phyloP scores from a whole-genome alignment of 345 rosid species.

The Citrus mangshanensis region DNA sequence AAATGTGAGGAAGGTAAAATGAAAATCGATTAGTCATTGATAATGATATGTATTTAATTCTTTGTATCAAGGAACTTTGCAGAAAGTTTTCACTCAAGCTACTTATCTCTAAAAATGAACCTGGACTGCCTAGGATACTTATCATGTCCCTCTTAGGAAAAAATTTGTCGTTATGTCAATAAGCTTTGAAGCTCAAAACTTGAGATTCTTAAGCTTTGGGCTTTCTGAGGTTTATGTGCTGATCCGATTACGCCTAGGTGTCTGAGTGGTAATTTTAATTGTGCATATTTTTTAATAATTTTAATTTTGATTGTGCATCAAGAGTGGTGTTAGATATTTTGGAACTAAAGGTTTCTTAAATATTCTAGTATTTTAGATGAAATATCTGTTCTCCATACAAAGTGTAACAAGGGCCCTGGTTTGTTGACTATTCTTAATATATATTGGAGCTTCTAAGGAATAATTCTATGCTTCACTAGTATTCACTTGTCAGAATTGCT shows the following conservation, averaged over 20 bases:
- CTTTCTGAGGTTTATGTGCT: neutral
- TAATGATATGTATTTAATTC: neutral
- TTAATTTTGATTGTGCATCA: neutral
- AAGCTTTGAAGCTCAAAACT: neutral
- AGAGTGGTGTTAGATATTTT: neutral
- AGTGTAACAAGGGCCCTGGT: neutral
- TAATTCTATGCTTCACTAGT: neutral
- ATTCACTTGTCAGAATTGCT: neutral
- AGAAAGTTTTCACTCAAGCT: neutral
- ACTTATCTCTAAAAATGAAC: neutral
- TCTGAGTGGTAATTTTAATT: too few relatives aligned
- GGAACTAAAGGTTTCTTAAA: neutral
- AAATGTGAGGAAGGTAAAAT: neutral
- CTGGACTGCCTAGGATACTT: neutral
- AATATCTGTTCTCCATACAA: neutral
- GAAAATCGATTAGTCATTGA: neutral
- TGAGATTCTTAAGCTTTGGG: neutral
- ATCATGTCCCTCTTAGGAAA: neutral
- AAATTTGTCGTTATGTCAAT: neutral
- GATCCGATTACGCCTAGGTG: too few relatives aligned
- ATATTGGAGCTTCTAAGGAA: neutral
- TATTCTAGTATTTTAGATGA: neutral
- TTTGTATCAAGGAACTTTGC: neutral
- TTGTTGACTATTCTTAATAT: neutral
- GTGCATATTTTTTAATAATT: neutral